phyloP scores from a whole-genome alignment of 768 basidiomycete genomes.

The Russula ochroleuca region DNA sequence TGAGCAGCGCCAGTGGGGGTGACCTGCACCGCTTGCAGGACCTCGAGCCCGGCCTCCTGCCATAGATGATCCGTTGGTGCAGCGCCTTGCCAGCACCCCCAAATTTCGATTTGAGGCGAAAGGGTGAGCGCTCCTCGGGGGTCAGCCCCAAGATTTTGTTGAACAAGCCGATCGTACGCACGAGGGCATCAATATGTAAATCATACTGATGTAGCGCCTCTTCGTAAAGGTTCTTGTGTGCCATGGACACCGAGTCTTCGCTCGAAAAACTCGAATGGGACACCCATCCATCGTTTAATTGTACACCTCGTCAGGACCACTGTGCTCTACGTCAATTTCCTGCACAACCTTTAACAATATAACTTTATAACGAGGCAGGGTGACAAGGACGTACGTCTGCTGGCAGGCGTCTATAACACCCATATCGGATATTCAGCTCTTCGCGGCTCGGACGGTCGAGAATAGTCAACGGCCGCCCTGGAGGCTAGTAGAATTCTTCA shows the following conservation, averaged over 20 bases:
- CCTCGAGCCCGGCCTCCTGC: constrained; percentile 79
- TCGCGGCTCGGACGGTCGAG: constrained; percentile 48
- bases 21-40: constrained; percentile 89
- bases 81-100: constrained; percentile 81
- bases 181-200: constrained; percentile 95
- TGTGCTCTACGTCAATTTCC: constrained; percentile 85
- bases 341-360: constrained; percentile 33
- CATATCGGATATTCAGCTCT: constrained; percentile 69
- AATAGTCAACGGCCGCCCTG: constrained; percentile 30
- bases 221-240: constrained; percentile 90
- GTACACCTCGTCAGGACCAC: constrained; percentile 96
- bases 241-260: constrained; percentile 82
- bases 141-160: constrained; percentile 83
- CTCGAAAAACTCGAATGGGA: constrained; percentile 94
- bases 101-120: constrained; percentile 86
- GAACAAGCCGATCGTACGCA: constrained; percentile 82
- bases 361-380: constrained; percentile 6
- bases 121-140: constrained; percentile 70
- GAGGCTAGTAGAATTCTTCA: constrained; percentile 29
- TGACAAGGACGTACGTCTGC: constrained; percentile 52
- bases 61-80: constrained; percentile 91
- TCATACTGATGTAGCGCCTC: constrained; percentile 98
- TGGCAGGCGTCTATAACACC: constrained; percentile 87
- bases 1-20: constrained; percentile 84
- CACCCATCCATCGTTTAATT: constrained; percentile 98